These are phyloP conservation scores for Solanum ossicruentum DNA, from an alignment of 257 asterid genomes.

Conservation along the genomic window DNA sequence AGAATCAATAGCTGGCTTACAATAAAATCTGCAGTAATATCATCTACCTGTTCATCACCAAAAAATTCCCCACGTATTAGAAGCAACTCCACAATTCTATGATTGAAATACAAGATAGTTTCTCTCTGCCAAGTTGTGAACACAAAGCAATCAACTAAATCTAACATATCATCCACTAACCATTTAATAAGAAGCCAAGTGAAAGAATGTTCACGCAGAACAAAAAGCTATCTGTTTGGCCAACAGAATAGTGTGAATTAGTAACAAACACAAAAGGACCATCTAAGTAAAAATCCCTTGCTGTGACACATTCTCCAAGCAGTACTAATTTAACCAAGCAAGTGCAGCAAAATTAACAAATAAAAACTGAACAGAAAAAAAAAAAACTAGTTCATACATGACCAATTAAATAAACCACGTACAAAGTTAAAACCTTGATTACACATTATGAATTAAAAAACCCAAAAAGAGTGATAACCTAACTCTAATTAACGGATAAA, in stretches of 20 bases:
- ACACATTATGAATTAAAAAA: neutral
- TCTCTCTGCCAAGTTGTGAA: neutral
- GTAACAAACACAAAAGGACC: neutral
- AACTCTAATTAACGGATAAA: neutral
- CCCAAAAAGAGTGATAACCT: neutral
- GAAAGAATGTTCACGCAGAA: neutral
- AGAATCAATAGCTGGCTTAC: constrained; percentile 78
- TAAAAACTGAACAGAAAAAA: neutral
- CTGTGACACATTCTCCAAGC: neutral
- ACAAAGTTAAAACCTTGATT: neutral
- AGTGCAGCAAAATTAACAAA: neutral
- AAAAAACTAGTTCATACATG: neutral
- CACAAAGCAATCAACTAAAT: neutral
- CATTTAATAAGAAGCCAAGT: neutral
- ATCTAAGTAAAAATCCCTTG: neutral
- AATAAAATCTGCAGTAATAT: constrained; percentile 67
- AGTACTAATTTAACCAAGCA: neutral
- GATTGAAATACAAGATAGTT: neutral
- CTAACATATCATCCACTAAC: neutral
- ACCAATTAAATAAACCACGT: neutral
- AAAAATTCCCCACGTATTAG: neutral
- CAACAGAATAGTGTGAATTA: neutral
- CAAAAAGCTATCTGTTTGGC: neutral
- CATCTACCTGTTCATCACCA: constrained; percentile 59
- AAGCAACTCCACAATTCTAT: neutral